phyloP scores from a whole-genome alignment of 2,329 filamentous ascomycete genomes.

The Monilinia fructicola region DNA sequence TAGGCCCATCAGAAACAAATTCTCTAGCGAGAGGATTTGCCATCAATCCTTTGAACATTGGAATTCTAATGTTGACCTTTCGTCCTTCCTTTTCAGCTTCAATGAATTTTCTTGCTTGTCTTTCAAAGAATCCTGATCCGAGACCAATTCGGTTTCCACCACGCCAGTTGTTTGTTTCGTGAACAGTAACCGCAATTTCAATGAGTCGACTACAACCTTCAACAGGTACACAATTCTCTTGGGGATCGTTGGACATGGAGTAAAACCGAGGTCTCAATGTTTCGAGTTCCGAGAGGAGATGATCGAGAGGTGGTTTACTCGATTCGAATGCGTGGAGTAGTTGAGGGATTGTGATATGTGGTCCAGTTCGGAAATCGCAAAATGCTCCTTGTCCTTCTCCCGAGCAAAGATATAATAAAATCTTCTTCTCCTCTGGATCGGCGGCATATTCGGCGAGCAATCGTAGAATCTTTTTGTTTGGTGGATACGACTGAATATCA shows the following conservation, averaged over 20 bases:
- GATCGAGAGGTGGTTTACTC: conserved; percentile 80
- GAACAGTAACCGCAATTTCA: conserved; percentile 95
- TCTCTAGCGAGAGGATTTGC: conserved; percentile 90
- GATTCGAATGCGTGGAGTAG: conserved; percentile 90
- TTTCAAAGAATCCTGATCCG: conserved; percentile 90
- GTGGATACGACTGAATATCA: conserved; percentile 89
- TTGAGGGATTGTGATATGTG: conserved; percentile 81
- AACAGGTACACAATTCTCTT: conserved; percentile 51
- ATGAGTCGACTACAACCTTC: conserved; percentile 69
- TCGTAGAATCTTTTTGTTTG: conserved; percentile 82
- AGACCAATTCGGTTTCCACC: conserved; percentile 74
- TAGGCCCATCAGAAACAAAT: conserved; percentile 90
- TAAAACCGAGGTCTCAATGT: conserved; percentile 98
- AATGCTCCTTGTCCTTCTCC: conserved; percentile 89
- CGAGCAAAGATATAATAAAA: conserved; percentile 81
- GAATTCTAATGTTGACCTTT: conserved; percentile 67
- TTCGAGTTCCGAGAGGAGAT: conserved; percentile 75
- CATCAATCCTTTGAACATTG: conserved; percentile 99
- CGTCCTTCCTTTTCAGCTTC: conserved; percentile 63
- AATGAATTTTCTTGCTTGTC: conserved; percentile 72
- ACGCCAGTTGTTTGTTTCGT: conserved; percentile 80
- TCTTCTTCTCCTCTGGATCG: conserved; percentile 81
- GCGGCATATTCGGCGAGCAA: conserved; percentile 81
- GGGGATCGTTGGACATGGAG: conserved; percentile 93
- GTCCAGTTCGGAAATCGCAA: conserved; percentile 89